These are phyloP conservation scores for Pestalotiopsis sp. DNA, from an alignment of 2,329 filamentous ascomycete genomes.

Conservation along the genomic window DNA sequence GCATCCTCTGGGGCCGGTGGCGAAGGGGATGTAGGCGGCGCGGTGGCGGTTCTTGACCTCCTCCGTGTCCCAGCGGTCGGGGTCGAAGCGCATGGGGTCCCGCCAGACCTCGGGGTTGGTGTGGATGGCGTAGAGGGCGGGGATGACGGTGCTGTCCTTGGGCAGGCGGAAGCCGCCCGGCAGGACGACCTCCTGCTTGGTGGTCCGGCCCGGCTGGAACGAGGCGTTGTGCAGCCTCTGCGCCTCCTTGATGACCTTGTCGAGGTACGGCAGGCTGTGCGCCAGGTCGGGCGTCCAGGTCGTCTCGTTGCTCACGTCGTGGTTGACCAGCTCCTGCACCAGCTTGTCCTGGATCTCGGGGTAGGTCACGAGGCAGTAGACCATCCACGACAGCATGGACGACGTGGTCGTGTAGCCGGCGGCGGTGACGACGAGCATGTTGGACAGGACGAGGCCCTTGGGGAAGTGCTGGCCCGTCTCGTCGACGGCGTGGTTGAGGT, in stretches of 20 bases:
- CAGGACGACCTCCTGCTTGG: conserved; percentile 56
- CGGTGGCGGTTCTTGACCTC: conserved; percentile 53
- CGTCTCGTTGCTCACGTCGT: conserved; percentile 43
- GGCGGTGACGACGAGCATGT: conserved; percentile 52
- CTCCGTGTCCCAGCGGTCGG: conserved; percentile 60
- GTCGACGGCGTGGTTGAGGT: conserved; percentile 41
- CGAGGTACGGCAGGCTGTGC: conserved; percentile 51
- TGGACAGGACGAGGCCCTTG: conserved; percentile 36
- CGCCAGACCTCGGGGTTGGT: conserved; percentile 59
- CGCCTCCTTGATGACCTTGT: conserved; percentile 63
- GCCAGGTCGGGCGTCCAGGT: conserved; percentile 49
- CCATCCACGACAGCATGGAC: conserved; percentile 58
- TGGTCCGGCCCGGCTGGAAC: conserved; percentile 61
- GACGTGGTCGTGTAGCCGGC: conserved; percentile 66
- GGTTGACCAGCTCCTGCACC: conserved; percentile 58
- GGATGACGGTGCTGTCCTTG: conserved; percentile 53
- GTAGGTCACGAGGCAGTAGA: conserved; percentile 56
- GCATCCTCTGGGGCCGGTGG: conserved; percentile 57
- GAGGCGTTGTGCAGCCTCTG: conserved; percentile 62
- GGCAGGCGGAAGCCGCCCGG: conserved; percentile 61
- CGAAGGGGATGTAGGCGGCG: conserved; percentile 61
- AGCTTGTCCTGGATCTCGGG: conserved; percentile 57
- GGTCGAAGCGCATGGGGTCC: conserved; percentile 59
- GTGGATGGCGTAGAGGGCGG: conserved; percentile 51
- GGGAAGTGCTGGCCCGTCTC: conserved; percentile 49